Percentiles rank a stretch among this genome's conserved stretches.
Conservation (phyloP, 2,329 filamentous ascomycete genomes). For the Pseudogymnoascus sp. region DNA sequence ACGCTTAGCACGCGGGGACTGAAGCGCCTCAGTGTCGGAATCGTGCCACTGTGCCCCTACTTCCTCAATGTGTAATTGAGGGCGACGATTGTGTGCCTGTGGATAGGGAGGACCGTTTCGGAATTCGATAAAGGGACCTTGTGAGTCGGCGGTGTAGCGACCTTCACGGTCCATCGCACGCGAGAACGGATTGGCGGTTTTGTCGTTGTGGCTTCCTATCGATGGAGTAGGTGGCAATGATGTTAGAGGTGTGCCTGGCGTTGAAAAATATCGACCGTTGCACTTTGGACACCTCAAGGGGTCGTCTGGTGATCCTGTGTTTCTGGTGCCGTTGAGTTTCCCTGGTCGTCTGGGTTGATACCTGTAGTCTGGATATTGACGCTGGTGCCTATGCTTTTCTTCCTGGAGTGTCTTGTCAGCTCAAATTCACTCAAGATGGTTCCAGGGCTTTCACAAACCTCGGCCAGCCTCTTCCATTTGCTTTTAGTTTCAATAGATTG, state of each 20-base stretch:
- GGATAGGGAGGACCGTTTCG: neutral
- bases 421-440: neutral
- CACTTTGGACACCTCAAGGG: constrained; percentile 62
- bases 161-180: constrained; percentile 53
- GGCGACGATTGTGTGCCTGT: neutral
- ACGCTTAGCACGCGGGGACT: neutral
- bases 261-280: constrained; percentile 44
- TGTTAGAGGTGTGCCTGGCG: constrained; percentile 27
- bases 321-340: constrained; percentile 21
- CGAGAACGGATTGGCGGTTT: constrained; percentile 23
- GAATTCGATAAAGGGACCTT: constrained; percentile 13
- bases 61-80: neutral
- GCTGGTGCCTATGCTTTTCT: constrained; percentile 83
- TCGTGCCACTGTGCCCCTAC: neutral
- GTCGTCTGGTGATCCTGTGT: constrained; percentile 37
- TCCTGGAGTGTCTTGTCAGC: constrained; percentile 42
- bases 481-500: constrained; percentile 68
- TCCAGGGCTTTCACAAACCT: constrained; percentile 41
- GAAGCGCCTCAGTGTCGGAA: neutral
- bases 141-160: constrained; percentile 48
- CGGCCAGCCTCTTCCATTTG: constrained; percentile 82
- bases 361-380: constrained; percentile 86
- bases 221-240: constrained; percentile 22
- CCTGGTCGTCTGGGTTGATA: constrained; percentile 62
- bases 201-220: constrained; percentile 12